Evolutionary conservation across 75 land plant genomes (phyloP), one percentile per base, ranked within the genome.

Genomic region (Azolla pinnata): DNA sequence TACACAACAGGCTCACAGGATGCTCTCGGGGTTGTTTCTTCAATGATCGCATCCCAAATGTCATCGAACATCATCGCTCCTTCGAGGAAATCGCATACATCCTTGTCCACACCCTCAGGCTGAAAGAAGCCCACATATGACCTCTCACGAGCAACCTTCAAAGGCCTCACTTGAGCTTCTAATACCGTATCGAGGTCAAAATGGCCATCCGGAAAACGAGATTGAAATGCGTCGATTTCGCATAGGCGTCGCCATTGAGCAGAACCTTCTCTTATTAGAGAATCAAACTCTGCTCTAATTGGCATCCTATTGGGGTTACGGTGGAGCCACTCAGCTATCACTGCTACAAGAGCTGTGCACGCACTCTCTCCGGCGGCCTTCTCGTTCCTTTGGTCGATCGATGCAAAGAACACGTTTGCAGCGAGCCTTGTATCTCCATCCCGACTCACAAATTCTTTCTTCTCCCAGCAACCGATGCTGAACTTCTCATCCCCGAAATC

Each of bases 361-460:
- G 98, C 98, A 71, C 98, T 83, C 32, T 88, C 96, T 16, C 98
- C 98, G 26, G 98, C 82, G 34, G 96, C 98, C n/a, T 82, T 73
- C 30, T 92, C 96, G 59, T 90, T 88, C 47, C 98, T 67, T 44
- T 92, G 98, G 45, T 92, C 98, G 35, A 92, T 89, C 34, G 98
- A 85, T 19, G 98, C 95, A 71, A 88, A 79, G 52, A 92, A 92
- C 1, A 92, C 81, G 12, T 78, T 54, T 0, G 98, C 70, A 16
- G 73, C 65, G 21, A 92, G 80, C 69, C 81, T 81, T 78, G 86
- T 67, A 32, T 75, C 69, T 26, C 87, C 87, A 75, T 92, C 98
- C 25, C 98, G 75, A 66, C 96, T 81, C 1, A 69, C 48, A 7
- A 88, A 29, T 56, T 88, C 85, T 56, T 83, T 88, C 29, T 60